These are phyloP conservation scores for Dryas octopetala DNA, from an alignment of 306 rosid species.

Conservation along the genomic window DNA sequence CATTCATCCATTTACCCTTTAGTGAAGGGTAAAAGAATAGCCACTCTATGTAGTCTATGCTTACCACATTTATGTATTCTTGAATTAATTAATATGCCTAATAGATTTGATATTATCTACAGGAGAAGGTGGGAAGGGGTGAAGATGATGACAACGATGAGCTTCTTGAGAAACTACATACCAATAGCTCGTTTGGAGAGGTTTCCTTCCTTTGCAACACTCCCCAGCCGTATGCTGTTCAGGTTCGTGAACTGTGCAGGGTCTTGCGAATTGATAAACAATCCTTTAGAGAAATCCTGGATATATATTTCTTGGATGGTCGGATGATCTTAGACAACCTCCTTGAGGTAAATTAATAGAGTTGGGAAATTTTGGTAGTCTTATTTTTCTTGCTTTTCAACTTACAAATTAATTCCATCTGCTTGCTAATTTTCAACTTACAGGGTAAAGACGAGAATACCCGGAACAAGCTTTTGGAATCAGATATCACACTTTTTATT, in stretches of 20 bases:
- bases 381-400: background rate
- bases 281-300: constrained; percentile 50
- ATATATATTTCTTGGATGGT: constrained; percentile 53
- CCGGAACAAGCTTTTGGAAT: constrained; percentile 53
- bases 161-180: constrained; percentile 25
- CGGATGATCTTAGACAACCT: constrained; percentile 54
- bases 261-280: constrained; percentile 61
- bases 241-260: constrained; percentile 47
- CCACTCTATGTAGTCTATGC: background rate
- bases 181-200: constrained; percentile 49
- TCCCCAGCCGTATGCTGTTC: constrained; percentile 47
- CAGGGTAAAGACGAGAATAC: constrained; percentile 52
- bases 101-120: constrained; percentile 16
- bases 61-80: background rate
- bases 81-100: constrained; percentile 13
- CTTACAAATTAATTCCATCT: background rate
- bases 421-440: background rate
- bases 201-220: constrained; percentile 62
- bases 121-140: constrained; percentile 39
- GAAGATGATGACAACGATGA: constrained; percentile 43
- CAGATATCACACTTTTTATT: constrained; percentile 47
- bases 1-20: background rate
- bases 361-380: background rate
- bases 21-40: background rate
- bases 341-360: constrained; percentile 43